Evolutionary conservation across 1,284 basidiomycete genomes (phyloP), one percentile per base, ranked within the genome.

Genomic region (Rhodotorula sp.): DNA sequence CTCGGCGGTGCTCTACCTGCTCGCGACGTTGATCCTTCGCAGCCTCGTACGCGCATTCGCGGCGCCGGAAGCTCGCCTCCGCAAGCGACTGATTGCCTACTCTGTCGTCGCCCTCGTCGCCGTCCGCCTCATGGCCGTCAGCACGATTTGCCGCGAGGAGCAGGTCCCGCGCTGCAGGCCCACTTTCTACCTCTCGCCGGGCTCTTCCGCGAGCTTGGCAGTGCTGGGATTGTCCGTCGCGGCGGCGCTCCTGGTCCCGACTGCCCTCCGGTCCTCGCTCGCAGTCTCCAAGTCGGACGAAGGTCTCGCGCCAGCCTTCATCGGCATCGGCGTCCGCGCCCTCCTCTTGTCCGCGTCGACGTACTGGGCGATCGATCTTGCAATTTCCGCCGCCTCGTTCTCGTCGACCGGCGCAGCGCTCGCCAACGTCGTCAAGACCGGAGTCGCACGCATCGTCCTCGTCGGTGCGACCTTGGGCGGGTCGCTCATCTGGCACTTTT

Each of bases 131-230:
- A 89, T 93, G 79, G 85, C 87, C 0, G 80, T 86, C 66, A 89
- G 89, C 78, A 91, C 93, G 0, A 87, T 95, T 0, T 99, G 95
- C 79, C 84, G 96, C 64, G 96, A 99, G 80, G 96, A 99, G 79
- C 95, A 98, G 80, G 89, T 91, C 59, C 89, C 91, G 0, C 89
- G 80, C 68, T 97, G 95, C 79, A 83, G 85, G 67, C 88, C 93
- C 63, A 94, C 93, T 0, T 97, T 95, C 82, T 95, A 91, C 79
- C 83, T 87, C 0, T 88, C 88, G 0, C 86, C 88, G 0, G 86
- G 87, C 3, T 81, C 87, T 4, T 85, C 89, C 2, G 82, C 85
- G 2, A 86, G 91, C 0, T 88, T 91, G 0, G 62, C 82, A 5
- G 82, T 83, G 55, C 84, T 88, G 15, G 80, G 91, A 15, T 71